A percentile compares a stretch with the other conserved stretches of the same genome.
Conservation (phyloP, 129 eudicot species). For the Pittosporum tobira region DNA sequence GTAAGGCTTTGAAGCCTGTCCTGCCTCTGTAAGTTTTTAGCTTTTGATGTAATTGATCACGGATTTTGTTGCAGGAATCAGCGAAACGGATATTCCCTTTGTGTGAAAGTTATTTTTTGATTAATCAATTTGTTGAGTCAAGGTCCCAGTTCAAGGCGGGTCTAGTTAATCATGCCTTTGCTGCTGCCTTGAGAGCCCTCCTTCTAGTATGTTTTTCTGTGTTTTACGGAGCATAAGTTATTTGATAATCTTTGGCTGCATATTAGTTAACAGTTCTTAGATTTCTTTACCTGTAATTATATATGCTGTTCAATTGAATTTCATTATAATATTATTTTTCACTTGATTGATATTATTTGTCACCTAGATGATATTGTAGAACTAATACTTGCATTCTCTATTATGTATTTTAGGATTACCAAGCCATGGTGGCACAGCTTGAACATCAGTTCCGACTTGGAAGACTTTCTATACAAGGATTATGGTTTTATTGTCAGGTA, state of each 20-base stretch:
- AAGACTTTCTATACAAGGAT: slow-evolving; percentile 88
- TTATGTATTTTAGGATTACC: slow-evolving; percentile 63
- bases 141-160: slow-evolving; percentile 96
- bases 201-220: slow-evolving; percentile 54
- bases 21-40: not conserved
- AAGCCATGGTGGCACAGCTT: slow-evolving; percentile 99
- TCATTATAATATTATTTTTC: not conserved
- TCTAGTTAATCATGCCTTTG: slow-evolving; percentile 95
- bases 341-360: not conserved
- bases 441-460: slow-evolving; percentile 94
- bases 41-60: slow-evolving; percentile 7
- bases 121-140: slow-evolving; percentile 87
- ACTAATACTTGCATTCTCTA: not conserved
- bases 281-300: not conserved
- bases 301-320: not conserved
- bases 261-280: not conserved
- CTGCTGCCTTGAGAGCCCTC: slow-evolving; percentile 86
- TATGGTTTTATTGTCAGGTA: slow-evolving; percentile 99
- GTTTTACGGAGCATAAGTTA: not conserved
- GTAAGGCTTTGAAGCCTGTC: not conserved
- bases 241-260: not conserved
- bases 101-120: slow-evolving; percentile 74
- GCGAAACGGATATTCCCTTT: slow-evolving; percentile 77
- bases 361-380: too few species aligned
- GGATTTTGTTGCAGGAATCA: slow-evolving; percentile 55